These are phyloP conservation scores for Solanum sejunctum DNA, from an alignment of 257 asterid genomes.

Conservation along the genomic window DNA sequence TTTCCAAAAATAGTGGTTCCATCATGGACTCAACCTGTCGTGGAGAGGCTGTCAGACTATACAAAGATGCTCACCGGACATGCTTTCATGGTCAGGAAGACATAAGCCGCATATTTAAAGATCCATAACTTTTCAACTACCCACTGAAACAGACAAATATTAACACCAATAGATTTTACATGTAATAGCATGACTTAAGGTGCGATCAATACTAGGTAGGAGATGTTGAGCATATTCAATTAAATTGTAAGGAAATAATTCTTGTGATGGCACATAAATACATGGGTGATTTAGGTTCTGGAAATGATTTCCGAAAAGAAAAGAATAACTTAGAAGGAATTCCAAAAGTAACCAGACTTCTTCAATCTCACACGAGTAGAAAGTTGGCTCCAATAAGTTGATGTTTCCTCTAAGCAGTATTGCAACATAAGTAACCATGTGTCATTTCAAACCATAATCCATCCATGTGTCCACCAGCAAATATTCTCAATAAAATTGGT, in stretches of 20 bases:
- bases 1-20: neutral
- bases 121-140: constrained; percentile 9
- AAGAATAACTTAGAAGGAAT: neutral
- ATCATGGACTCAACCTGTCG: constrained; percentile 1
- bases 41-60: constrained; percentile 1
- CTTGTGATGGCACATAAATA: neutral
- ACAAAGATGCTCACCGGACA: neutral
- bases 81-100: neutral
- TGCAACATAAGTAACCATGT: neutral
- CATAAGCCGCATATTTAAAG: neutral
- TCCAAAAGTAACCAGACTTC: neutral
- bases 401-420: neutral
- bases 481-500: neutral
- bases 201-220: neutral
- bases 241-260: neutral
- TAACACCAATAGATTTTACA: neutral
- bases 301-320: neutral
- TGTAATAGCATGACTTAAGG: neutral
- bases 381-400: neutral
- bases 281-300: neutral
- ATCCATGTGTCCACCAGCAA: neutral
- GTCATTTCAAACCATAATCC: neutral
- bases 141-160: constrained; percentile 1
- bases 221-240: neutral
- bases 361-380: neutral